These are phyloP conservation scores for Stemphylium vesicarium DNA, from an alignment of 2,329 filamentous ascomycete genomes.

Conservation along the genomic window DNA sequence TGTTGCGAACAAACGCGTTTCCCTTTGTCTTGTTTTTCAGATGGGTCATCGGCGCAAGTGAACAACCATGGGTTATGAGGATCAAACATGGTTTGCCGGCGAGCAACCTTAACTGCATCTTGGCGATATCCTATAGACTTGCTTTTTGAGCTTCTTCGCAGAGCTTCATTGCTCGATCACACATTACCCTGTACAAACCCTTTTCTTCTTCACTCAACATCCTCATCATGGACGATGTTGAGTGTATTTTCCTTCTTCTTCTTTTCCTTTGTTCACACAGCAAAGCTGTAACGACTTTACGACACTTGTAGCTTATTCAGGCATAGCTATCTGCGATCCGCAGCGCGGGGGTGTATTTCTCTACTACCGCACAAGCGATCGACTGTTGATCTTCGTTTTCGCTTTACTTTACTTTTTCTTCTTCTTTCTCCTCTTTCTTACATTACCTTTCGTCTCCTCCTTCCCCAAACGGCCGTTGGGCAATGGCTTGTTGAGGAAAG, in stretches of 20 bases:
- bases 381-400: conserved; percentile 23
- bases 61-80: conserved; percentile 1
- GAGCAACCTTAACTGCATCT: conserved; percentile 27
- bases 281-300: conserved; percentile 26
- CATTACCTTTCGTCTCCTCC: conserved; percentile 7
- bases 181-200: conserved; percentile 11
- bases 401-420: neutral
- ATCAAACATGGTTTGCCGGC: conserved; percentile 20
- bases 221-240: no score
- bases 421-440: neutral
- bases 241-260: no score
- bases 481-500: neutral
- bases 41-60: conserved; percentile 20
- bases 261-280: conserved; percentile 16
- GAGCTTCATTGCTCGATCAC: conserved; percentile 33
- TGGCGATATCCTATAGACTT: conserved; percentile 44
- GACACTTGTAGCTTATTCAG: conserved; percentile 23
- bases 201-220: conserved; percentile 12
- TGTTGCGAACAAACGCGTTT: conserved; percentile 10
- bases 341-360: no score
- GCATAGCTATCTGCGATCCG: no score
- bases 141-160: conserved; percentile 15
- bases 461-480: conserved; percentile 5
- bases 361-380: conserved; percentile 4
- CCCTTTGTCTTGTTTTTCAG: conserved; percentile 17